These are phyloP conservation scores for Rhodosporidiobolus odoratus DNA, from an alignment of 768 basidiomycete species.

Conservation along the genomic window DNA sequence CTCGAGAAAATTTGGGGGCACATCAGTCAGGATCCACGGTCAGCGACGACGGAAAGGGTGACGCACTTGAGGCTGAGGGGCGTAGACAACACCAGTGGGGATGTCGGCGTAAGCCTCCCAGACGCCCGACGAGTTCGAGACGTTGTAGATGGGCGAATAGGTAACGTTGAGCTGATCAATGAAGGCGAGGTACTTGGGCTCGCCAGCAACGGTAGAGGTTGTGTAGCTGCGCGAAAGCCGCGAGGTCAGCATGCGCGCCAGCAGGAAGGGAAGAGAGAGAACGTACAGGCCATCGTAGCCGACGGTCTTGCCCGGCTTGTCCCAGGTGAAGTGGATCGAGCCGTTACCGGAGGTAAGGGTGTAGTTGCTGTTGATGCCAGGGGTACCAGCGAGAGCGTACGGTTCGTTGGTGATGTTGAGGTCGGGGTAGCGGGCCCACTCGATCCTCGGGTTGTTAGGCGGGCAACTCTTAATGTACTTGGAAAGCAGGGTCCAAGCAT, in stretches of 20 bases:
- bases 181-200: constrained; percentile 56
- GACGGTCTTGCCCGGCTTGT: constrained; percentile 55
- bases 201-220: constrained; percentile 53
- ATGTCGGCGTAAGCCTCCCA: constrained; percentile 52
- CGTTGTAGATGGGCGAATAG: constrained; percentile 52
- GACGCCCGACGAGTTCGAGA: constrained; percentile 2
- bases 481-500: constrained; percentile 60
- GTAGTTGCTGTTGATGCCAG: constrained; percentile 56
- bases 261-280: background rate
- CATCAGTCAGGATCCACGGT: background rate
- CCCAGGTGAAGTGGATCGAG: constrained; percentile 55
- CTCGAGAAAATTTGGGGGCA: background rate
- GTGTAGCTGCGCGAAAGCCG: constrained; percentile 45
- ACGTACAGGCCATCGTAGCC: constrained; percentile 51
- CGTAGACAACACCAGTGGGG: constrained; percentile 54
- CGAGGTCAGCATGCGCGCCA: background rate
- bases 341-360: constrained; percentile 55
- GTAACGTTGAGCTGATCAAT: constrained; percentile 61
- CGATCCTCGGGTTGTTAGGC: constrained; percentile 26
- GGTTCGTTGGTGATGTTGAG: constrained; percentile 52
- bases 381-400: constrained; percentile 43
- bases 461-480: constrained; percentile 55
- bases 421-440: constrained; percentile 52
- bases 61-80: constrained; percentile 47
- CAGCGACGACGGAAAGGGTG: background rate